Conservation (phyloP, 495 filamentous ascomycete genomes). For the Sabuloglossum arenarium region DNA sequence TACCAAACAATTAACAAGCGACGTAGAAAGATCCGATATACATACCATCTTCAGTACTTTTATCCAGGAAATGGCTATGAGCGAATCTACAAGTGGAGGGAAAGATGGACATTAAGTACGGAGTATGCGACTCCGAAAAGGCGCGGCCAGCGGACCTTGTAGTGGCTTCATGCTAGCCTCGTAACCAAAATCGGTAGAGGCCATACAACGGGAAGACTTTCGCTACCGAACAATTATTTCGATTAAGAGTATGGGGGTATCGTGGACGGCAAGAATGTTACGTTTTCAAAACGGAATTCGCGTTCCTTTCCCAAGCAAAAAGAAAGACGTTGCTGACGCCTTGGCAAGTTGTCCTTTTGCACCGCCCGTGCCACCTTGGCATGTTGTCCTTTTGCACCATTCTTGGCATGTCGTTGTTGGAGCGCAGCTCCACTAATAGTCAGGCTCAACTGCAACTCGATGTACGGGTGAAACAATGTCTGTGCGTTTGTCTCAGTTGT, state of each 20-base stretch:
- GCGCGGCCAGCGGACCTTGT: neutral
- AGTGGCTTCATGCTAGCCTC: neutral
- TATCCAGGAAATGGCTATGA: neutral
- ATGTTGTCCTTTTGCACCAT: no score
- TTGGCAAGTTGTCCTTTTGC: no score
- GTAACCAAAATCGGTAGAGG: neutral
- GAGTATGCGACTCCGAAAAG: neutral
- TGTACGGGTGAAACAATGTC: no score
- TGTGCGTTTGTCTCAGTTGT: no score
- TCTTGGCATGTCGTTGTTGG: no score
- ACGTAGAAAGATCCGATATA: neutral
- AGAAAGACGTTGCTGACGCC: no score
- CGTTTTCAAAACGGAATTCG: neutral
- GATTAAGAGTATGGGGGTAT: neutral
- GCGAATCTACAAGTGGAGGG: neutral
- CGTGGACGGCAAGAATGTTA: neutral
- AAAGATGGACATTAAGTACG: neutral
- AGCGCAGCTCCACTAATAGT: no score
- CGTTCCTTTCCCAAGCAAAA: no score
- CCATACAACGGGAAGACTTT: neutral
- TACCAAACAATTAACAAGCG: neutral
- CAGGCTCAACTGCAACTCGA: no score
- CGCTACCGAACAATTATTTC: neutral
- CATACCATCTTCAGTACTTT: neutral
- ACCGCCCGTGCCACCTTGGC: no score